Conservation (phyloP, 106 monocot genomes). For the Narthecium ossifragum region DNA sequence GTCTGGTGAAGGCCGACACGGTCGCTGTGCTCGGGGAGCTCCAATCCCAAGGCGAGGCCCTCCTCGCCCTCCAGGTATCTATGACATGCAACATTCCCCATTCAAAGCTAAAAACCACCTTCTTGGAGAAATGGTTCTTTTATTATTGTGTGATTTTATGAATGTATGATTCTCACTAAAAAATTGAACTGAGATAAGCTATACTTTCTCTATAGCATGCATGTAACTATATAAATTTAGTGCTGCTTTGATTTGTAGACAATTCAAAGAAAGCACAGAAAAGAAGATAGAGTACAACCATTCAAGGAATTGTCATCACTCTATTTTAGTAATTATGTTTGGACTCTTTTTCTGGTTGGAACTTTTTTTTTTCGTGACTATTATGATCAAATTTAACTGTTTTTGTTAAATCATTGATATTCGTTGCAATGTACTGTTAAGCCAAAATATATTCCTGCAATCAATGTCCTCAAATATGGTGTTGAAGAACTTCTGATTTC, state of each 20-base stretch:
- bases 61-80: slow-evolving; percentile 75
- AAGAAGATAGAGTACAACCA: too few relatives aligned
- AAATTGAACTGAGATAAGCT: too few relatives aligned
- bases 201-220: too few relatives aligned
- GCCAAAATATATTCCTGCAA: not conserved
- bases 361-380: not conserved
- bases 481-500: slow-evolving; percentile 7
- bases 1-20: slow-evolving; percentile 75
- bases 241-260: too few relatives aligned
- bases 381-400: not conserved
- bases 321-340: not conserved
- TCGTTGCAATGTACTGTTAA: not conserved
- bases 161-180: too few relatives aligned
- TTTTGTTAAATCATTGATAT: not conserved
- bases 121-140: too few relatives aligned
- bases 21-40: slow-evolving; percentile 75
- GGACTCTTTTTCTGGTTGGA: not conserved
- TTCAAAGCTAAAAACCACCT: too few relatives aligned
- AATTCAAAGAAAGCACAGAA: too few relatives aligned
- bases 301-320: not conserved
- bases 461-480: slow-evolving; percentile 8
- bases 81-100: too few relatives aligned
- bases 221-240: too few relatives aligned
- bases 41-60: slow-evolving; percentile 44
- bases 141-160: too few relatives aligned